phyloP scores from a whole-genome alignment of 106 monocot species.

The Acorus gramineus region DNA sequence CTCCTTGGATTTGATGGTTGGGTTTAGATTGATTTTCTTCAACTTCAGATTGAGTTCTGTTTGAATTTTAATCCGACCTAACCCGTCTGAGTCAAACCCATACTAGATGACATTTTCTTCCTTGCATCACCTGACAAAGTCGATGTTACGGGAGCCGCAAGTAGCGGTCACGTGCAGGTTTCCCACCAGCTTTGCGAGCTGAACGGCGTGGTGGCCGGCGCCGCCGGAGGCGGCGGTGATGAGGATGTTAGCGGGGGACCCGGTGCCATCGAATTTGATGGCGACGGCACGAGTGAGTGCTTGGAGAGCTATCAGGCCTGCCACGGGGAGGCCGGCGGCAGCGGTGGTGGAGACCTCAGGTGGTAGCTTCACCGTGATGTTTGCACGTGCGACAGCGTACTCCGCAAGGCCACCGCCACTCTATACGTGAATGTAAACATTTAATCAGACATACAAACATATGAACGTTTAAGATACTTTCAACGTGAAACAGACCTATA shows the following conservation, averaged over 20 bases:
- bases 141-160: slow-evolving; percentile 31
- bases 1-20: too few species aligned
- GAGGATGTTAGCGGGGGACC: slow-evolving; percentile 13
- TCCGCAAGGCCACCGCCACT: slow-evolving; percentile 41
- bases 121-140: slow-evolving; percentile 8
- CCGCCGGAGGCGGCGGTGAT: slow-evolving; percentile 53
- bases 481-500: too few species aligned
- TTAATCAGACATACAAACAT: too few species aligned
- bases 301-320: slow-evolving; percentile 32
- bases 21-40: too few species aligned
- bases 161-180: slow-evolving; percentile 35
- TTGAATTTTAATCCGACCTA: too few species aligned
- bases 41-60: too few species aligned
- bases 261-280: slow-evolving; percentile 2
- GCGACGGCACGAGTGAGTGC: slow-evolving; percentile 15
- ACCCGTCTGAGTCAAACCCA: too few species aligned
- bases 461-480: too few species aligned
- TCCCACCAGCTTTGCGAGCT: slow-evolving; percentile 28
- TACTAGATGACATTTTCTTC: too few species aligned
- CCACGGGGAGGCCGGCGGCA: slow-evolving; percentile 28
- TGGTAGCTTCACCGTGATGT: slow-evolving; percentile 23
- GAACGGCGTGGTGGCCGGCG: slow-evolving; percentile 30
- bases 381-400: slow-evolving; percentile 16
- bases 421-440: slow-evolving; percentile 2
- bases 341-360: slow-evolving; percentile 13